Base-by-base conservation (phyloP, 2,329 filamentous ascomycete genomes). In the Monosporascus sp. region DNA sequence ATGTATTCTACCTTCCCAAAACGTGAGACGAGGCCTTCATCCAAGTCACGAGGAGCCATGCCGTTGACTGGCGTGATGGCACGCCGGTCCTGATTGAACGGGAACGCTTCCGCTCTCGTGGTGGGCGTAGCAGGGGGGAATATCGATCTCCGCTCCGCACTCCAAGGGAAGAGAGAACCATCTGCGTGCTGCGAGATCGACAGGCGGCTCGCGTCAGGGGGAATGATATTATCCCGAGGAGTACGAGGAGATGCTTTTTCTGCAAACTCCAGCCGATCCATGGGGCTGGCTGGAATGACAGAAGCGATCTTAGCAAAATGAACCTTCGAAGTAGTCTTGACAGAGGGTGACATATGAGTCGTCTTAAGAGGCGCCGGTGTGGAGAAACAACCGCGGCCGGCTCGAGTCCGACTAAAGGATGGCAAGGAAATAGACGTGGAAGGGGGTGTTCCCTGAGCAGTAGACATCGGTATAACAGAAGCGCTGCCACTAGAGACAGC, bases 81-180 rank as follows among this genome's bases (percentile, higher is more conserved):
- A 54, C 81, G 74, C 54, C 77, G 78, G 56, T 82, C 81, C 51
- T 78, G 77, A 55, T 86, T 80, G 44, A 77, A 76, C 8, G 79
- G 68, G 52, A 82, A 80, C 47, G 77, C 78, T 22, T 84, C 84
- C 26, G 81, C 74, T 40, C 78, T 78, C 14, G 80, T 76, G 1
- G 91, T 96, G 5, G 93, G 93, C 1, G 93, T 97, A 1, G 90
- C 91, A 1, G 92, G 93, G 14, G 82, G 82, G 47, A 85, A 78
- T 53, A 76, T 76, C 50, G 72, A 60, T 19, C 60, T 63, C 41
- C 56, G 61, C 16, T 60, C 62, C 52, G 58, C 62, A 51, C 59
- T 63, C 27, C 72, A 69, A 19, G 70, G 72, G 63, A 73, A 72
- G 38, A 69, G 62, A 37, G 69, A 68, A 16, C 63, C 60, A 40